A percentile compares a stretch with the other conserved stretches of the same genome.
These are phyloP conservation scores for Bipolaris sorokiniana DNA, from an alignment of 2,329 filamentous ascomycete species.

Conservation along the genomic window DNA sequence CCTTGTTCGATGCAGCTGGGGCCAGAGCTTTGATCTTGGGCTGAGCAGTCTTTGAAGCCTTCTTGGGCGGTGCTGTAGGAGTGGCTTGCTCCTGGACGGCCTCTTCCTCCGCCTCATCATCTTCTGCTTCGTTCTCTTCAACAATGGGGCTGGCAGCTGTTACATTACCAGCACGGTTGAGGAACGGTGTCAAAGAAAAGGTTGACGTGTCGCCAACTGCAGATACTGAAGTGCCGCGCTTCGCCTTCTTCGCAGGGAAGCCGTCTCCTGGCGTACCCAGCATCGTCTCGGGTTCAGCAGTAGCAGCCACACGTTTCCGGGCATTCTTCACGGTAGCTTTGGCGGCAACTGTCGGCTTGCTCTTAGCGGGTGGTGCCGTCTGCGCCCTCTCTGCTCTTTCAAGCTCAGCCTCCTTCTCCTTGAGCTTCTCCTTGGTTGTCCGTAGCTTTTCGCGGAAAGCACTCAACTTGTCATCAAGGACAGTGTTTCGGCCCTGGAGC, in stretches of 20 bases:
- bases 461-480: slow-evolving; percentile 73
- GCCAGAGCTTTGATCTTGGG: slow-evolving; percentile 53
- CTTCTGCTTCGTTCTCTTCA: slow-evolving; percentile 30
- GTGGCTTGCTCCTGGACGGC: slow-evolving; percentile 35
- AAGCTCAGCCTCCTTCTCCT: slow-evolving; percentile 63
- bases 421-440: slow-evolving; percentile 73
- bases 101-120: slow-evolving; percentile 32
- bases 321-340: slow-evolving; percentile 49
- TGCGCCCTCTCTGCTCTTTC: slow-evolving; percentile 54
- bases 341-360: slow-evolving; percentile 36
- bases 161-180: slow-evolving; percentile 74
- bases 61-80: slow-evolving; percentile 41
- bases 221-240: slow-evolving; percentile 59
- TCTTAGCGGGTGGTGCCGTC: slow-evolving; percentile 40
- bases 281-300: slow-evolving; percentile 56
- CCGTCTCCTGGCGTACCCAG: slow-evolving; percentile 58
- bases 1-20: slow-evolving; percentile 53
- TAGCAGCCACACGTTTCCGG: slow-evolving; percentile 52
- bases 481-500: slow-evolving; percentile 66
- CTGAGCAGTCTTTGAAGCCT: slow-evolving; percentile 31
- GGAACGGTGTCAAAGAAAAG: slow-evolving; percentile 93
- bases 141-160: slow-evolving; percentile 53
- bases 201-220: slow-evolving; percentile 83
- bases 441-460: slow-evolving; percentile 73
- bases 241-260: slow-evolving; percentile 54